phyloP scores from a whole-genome alignment of 345 rosid species.

The Garcia nutans region DNA sequence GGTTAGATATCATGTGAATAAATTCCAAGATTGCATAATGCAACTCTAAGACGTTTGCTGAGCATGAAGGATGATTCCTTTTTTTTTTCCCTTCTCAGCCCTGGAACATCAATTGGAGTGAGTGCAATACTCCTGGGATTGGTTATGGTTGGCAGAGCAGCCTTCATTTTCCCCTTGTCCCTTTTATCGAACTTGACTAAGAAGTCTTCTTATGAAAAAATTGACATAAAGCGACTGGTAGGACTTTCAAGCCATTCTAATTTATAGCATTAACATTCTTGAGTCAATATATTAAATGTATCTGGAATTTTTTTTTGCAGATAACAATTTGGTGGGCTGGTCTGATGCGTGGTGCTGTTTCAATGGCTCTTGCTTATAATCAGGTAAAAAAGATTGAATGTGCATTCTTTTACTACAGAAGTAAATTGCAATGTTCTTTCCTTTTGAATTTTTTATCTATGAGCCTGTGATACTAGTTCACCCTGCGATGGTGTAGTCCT shows the following conservation, averaged over 20 bases:
- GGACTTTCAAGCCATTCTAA: slow-evolving; percentile 9
- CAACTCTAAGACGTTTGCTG: background rate
- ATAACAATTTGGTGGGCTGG: slow-evolving; percentile 98
- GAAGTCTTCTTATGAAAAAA: slow-evolving; percentile 53
- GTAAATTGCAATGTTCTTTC: too few species aligned
- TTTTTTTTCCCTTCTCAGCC: slow-evolving; percentile 48
- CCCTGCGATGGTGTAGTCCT: background rate
- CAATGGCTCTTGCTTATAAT: slow-evolving; percentile 97
- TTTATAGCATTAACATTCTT: background rate
- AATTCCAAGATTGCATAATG: background rate
- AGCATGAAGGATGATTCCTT: background rate
- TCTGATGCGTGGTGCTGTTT: slow-evolving; percentile 95
- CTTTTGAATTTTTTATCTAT: background rate
- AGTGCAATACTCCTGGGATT: slow-evolving; percentile 79
- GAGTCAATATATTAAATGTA: slow-evolving; percentile 1
- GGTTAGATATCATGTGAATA: background rate
- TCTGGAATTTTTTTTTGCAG: slow-evolving; percentile 36
- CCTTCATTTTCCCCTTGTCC: slow-evolving; percentile 83
- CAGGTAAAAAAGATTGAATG: slow-evolving; percentile 45
- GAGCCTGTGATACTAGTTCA: background rate
- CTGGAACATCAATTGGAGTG: slow-evolving; percentile 66
- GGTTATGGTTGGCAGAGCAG: slow-evolving; percentile 82
- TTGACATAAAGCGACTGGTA: slow-evolving; percentile 71
- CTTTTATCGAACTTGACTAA: slow-evolving; percentile 83
- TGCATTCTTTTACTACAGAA: background rate